phyloP scores from a whole-genome alignment of 2,329 filamentous ascomycete species.

The Colletotrichum lentis region DNA sequence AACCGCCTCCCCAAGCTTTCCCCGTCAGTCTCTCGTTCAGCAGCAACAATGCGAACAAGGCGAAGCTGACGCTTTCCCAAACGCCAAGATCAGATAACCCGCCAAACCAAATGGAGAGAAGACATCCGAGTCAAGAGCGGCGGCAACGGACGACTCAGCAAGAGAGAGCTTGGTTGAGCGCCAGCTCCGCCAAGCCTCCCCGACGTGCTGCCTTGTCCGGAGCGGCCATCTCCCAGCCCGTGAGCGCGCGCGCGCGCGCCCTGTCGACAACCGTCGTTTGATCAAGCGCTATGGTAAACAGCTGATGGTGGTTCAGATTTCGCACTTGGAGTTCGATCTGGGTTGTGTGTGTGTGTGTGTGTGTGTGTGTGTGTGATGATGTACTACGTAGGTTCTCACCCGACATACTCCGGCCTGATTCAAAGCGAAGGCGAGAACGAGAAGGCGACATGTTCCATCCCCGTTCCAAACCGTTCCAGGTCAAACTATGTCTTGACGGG shows the following conservation, averaged over 20 bases:
- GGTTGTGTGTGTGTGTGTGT: not conserved
- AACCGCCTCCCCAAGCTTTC: not conserved
- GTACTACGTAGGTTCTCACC: not conserved
- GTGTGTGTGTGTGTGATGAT: no score
- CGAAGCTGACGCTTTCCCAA: not conserved
- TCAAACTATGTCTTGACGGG: conserved; percentile 18
- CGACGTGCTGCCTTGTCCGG: no score
- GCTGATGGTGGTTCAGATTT: not conserved
- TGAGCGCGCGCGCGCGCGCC: not conserved
- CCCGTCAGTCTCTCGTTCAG: not conserved
- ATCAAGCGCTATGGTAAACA: conserved; percentile 26
- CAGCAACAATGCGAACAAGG: not conserved
- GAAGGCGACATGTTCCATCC: conserved; percentile 40
- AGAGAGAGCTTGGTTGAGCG: not conserved
- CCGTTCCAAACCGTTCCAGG: conserved; percentile 40
- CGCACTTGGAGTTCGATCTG: conserved; percentile 13
- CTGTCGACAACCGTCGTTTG: not conserved
- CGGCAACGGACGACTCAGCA: conserved; percentile 20
- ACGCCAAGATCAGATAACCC: conserved; percentile 14
- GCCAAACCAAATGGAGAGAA: not conserved
- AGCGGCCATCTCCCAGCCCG: no score
- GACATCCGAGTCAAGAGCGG: conserved; percentile 24
- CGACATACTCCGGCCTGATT: not conserved
- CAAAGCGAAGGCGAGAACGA: not conserved
- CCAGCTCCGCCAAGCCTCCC: no score